Percentiles rank a stretch among this genome's conserved stretches.
Conservation (phyloP, 345 rosid species). For the Conringia planisiliqua region DNA sequence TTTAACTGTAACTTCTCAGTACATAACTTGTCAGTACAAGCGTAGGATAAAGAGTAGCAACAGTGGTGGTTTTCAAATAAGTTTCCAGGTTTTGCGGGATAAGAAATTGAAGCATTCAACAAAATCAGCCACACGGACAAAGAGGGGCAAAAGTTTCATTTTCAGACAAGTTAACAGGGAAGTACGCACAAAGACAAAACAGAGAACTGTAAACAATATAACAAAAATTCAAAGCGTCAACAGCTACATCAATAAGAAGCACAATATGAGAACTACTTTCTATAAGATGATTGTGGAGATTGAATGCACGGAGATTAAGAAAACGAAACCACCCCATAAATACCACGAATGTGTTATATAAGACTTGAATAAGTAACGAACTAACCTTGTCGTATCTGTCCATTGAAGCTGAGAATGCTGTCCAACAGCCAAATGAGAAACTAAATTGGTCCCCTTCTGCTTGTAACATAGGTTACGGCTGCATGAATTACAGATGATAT, state of each 20-base stretch:
- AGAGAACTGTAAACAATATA: not conserved
- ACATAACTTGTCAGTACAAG: too few species aligned
- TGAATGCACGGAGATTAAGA: not conserved
- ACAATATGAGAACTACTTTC: not conserved
- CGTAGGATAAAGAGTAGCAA: not conserved
- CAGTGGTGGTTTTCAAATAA: not conserved
- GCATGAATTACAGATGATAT: conserved; percentile 82
- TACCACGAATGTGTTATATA: not conserved
- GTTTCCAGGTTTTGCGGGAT: not conserved
- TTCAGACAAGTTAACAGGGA: not conserved
- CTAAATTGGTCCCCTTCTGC: conserved; percentile 79
- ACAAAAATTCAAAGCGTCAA: conserved; percentile 5
- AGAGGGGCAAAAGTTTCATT: not conserved
- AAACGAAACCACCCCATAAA: not conserved
- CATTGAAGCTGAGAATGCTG: conserved; percentile 84
- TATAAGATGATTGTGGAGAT: not conserved
- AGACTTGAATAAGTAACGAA: conserved; percentile 7
- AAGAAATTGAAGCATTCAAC: not conserved
- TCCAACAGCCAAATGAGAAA: conserved; percentile 62
- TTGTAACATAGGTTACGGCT: conserved; percentile 70
- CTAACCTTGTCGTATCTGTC: conserved; percentile 75
- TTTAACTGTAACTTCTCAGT: conserved; percentile 2
- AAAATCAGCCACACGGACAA: not conserved
- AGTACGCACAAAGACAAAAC: not conserved
- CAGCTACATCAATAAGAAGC: conserved; percentile 12